These are phyloP conservation scores for Cercospora citrullina DNA, from an alignment of 2,329 filamentous ascomycete species.

Conservation along the genomic window DNA sequence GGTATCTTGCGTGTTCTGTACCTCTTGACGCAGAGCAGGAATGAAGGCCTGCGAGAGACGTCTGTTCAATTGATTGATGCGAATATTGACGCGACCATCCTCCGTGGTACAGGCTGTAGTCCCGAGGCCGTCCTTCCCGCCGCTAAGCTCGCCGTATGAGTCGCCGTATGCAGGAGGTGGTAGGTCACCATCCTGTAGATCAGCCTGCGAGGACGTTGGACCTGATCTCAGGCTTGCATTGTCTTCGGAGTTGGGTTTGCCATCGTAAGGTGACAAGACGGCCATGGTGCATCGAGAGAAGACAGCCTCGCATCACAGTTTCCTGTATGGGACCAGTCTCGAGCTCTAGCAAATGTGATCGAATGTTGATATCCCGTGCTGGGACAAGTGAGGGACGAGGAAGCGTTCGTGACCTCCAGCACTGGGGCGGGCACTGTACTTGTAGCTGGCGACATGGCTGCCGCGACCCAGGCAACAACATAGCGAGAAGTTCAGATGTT, in stretches of 20 bases:
- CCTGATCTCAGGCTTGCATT: not conserved
- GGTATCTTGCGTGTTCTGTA: slow-evolving; percentile 41
- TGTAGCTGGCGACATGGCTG: not conserved
- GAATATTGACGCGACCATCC: not conserved
- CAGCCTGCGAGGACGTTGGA: not conserved
- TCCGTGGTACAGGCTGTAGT: not conserved
- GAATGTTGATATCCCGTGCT: not conserved
- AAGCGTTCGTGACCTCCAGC: not conserved
- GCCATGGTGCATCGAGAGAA: not conserved
- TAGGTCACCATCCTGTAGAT: not conserved
- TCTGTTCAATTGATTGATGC: not conserved
- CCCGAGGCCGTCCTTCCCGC: not conserved
- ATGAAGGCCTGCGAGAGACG: not conserved
- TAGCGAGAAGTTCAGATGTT: not conserved
- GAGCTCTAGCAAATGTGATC: not conserved
- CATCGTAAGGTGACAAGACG: not conserved
- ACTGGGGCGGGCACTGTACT: not conserved
- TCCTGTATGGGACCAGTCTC: not conserved
- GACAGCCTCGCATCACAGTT: not conserved
- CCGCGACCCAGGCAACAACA: not conserved
- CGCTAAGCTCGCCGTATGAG: not conserved
- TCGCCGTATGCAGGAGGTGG: not conserved
- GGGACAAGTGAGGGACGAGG: not conserved
- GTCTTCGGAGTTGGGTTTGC: not conserved
- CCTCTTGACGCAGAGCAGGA: not conserved